These are phyloP conservation scores for Cladosporium sp. DNA, from an alignment of 2,329 filamentous ascomycete species.

Conservation along the genomic window DNA sequence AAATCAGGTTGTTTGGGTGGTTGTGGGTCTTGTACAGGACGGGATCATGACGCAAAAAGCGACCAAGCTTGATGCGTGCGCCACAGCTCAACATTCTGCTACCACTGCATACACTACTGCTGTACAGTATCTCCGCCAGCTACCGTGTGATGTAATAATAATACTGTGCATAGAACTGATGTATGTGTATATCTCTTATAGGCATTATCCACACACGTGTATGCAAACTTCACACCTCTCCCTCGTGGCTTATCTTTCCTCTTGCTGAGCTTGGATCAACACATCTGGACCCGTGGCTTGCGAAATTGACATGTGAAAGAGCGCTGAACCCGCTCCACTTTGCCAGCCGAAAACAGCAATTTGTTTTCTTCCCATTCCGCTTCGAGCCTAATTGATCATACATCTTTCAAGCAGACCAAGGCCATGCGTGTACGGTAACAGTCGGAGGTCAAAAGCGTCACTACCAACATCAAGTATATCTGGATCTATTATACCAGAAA, in stretches of 20 bases:
- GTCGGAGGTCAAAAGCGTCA: not conserved
- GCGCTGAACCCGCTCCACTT: constrained; percentile 10
- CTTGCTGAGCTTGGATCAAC: not conserved
- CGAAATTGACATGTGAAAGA: constrained; percentile 15
- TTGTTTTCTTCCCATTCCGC: not conserved
- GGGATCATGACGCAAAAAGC: constrained; percentile 12
- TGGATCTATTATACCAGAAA: not conserved
- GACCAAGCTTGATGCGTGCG: constrained; percentile 7
- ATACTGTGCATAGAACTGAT: not conserved
- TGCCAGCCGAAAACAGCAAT: constrained; percentile 2
- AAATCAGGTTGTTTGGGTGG: constrained; percentile 16
- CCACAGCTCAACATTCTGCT: constrained; percentile 9
- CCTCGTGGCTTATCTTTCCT: not conserved
- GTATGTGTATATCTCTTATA: not conserved
- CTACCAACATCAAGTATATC: not conserved
- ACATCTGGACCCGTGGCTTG: not conserved
- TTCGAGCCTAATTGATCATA: not conserved
- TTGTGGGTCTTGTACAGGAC: constrained; percentile 3
- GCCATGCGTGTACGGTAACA: not conserved
- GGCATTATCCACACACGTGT: not conserved
- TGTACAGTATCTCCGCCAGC: not conserved
- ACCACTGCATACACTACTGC: not conserved
- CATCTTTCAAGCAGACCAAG: not conserved
- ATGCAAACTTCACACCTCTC: not conserved
- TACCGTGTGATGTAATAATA: not conserved